Evolutionary conservation across 106 monocot genomes (phyloP).

Genomic region (Amphibolis antarctica): DNA sequence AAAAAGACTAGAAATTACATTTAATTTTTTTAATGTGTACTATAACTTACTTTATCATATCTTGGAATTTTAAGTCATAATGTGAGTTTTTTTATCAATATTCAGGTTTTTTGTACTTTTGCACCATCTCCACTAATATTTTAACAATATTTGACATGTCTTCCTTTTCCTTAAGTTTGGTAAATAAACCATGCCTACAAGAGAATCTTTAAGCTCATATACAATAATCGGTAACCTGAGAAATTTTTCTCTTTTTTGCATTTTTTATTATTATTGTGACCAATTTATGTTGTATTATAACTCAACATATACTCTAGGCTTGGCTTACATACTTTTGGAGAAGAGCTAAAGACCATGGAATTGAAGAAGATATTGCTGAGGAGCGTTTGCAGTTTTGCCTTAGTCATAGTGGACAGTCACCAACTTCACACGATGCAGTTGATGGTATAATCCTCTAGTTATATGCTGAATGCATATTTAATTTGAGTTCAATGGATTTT

Average conservation of each 20-base stretch:
- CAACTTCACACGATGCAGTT: slow-evolving; percentile 72
- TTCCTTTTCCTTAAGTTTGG: too few relatives aligned
- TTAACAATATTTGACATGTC: too few relatives aligned
- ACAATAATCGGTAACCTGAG: not conserved
- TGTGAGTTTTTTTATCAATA: too few relatives aligned
- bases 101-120: too few relatives aligned
- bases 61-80: too few relatives aligned
- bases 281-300: not conserved
- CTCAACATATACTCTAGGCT: slow-evolving; percentile 26
- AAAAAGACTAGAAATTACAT: too few relatives aligned
- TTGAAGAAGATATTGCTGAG: slow-evolving; percentile 81
- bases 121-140: too few relatives aligned
- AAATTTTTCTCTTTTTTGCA: not conserved
- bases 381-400: slow-evolving; percentile 74
- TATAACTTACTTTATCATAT: too few relatives aligned
- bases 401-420: slow-evolving; percentile 30
- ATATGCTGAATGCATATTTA: not conserved
- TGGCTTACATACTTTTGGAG: slow-evolving; percentile 91
- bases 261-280: not conserved
- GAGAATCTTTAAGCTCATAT: not conserved
- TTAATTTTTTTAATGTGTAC: too few relatives aligned
- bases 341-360: slow-evolving; percentile 58
- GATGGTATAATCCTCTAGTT: slow-evolving; percentile 40
- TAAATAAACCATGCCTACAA: not conserved
- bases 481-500: not conserved